These are phyloP conservation scores for Cystofilobasidium macerans DNA, from an alignment of 768 basidiomycete genomes.

Conservation along the genomic window DNA sequence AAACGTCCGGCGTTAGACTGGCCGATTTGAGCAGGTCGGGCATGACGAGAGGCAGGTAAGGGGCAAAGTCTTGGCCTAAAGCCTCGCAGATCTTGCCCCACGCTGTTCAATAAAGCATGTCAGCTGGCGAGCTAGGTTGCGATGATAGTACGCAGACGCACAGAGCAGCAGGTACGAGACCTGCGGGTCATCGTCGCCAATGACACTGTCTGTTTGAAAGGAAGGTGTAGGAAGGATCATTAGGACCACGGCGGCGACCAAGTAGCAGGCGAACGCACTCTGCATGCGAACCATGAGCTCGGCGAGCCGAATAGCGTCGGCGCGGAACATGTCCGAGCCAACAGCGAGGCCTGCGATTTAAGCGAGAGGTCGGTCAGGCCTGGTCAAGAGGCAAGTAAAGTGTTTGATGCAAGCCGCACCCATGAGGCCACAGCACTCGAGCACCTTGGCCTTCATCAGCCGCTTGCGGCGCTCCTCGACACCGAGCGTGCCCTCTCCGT, in stretches of 20 bases:
- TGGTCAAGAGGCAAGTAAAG: not conserved
- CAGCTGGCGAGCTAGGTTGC: not conserved
- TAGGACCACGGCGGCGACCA: not conserved
- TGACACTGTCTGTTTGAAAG: constrained; percentile 53
- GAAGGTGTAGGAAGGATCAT: not conserved
- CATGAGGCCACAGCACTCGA: constrained; percentile 81
- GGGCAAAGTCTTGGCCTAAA: constrained; percentile 71
- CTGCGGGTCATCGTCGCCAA: constrained; percentile 62
- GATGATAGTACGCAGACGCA: not conserved
- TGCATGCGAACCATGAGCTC: constrained; percentile 66
- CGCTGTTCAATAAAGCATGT: constrained; percentile 44
- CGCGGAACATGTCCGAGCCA: constrained; percentile 58
- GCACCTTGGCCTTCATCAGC: constrained; percentile 50
- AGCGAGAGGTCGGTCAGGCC: not conserved
- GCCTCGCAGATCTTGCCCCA: constrained; percentile 86
- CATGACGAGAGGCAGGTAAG: constrained; percentile 75
- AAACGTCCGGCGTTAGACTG: constrained; percentile 66
- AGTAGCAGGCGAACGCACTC: constrained; percentile 43
- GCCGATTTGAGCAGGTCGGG: constrained; percentile 64
- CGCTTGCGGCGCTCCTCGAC: constrained; percentile 37
- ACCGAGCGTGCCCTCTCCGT: constrained; percentile 43
- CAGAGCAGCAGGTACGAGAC: constrained; percentile 46
- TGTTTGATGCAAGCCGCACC: constrained; percentile 43
- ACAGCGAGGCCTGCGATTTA: constrained; percentile 62
- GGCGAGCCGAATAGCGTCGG: constrained; percentile 60